Percentiles rank a stretch among this genome's conserved stretches.
Conservation (phyloP, 129 eudicot genomes). For the Lactuca saligna region DNA sequence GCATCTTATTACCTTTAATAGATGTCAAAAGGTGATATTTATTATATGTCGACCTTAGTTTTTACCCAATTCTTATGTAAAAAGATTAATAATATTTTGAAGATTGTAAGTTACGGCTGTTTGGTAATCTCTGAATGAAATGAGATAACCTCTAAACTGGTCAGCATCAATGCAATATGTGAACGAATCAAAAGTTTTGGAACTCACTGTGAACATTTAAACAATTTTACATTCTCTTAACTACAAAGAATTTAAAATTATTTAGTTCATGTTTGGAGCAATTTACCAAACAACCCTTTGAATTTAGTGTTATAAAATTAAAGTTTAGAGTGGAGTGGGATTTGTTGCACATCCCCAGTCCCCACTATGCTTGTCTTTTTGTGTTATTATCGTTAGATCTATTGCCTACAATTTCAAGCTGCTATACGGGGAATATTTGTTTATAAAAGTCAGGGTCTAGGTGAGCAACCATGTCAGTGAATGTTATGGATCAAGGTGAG, state of each 20-base stretch:
- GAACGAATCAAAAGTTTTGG: no score
- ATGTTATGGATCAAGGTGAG: constrained; percentile 38
- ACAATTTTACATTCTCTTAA: no score
- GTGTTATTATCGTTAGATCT: background rate
- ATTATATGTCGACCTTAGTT: no score
- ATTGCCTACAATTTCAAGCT: background rate
- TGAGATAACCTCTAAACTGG: no score
- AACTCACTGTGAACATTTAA: no score
- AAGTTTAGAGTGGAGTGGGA: background rate
- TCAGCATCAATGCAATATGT: no score
- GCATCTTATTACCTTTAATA: constrained; percentile 9
- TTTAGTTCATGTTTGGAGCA: no score
- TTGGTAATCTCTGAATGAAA: no score
- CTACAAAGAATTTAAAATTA: no score
- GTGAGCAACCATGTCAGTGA: constrained; percentile 39
- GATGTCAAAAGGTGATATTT: background rate
- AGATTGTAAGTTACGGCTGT: background rate
- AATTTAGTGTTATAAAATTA: background rate
- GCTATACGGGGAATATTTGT: background rate
- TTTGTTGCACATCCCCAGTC: background rate
- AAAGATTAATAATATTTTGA: no score
- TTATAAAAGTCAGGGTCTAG: constrained; percentile 17
- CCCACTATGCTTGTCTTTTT: constrained; percentile 4
- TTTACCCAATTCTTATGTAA: no score
- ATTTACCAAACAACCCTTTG: no score